These are phyloP conservation scores for Leishmania gerbilli DNA, from an alignment of 208 protist genomes.

Conservation along the genomic window DNA sequence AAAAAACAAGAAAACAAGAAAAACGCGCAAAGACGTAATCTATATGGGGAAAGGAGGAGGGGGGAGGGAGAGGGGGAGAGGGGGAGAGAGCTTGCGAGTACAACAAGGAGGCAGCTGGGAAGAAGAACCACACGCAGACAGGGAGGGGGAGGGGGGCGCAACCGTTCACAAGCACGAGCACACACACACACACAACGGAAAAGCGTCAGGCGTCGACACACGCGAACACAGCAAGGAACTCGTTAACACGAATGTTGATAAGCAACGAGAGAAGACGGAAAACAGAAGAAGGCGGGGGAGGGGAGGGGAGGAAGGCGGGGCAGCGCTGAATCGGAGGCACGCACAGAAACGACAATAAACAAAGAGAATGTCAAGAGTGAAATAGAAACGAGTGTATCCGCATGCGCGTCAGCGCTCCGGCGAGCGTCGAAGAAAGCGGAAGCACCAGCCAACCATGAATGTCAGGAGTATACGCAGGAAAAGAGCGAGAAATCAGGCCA, in stretches of 20 bases:
- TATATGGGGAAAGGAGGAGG: background rate
- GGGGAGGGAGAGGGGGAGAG: background rate
- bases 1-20: background rate
- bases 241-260: background rate
- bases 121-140: background rate
- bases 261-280: slow-evolving; percentile 3
- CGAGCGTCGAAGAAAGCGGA: too few relatives aligned
- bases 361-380: too few relatives aligned
- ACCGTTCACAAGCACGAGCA: too few relatives aligned
- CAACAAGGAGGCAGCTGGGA: background rate
- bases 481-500: background rate
- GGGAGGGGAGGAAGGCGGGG: background rate
- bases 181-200: background rate
- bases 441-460: background rate
- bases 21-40: background rate
- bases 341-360: too few relatives aligned
- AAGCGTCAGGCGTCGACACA: background rate
- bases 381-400: too few relatives aligned
- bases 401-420: too few relatives aligned
- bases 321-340: background rate
- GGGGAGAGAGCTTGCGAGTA: background rate
- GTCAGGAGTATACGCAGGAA: background rate
- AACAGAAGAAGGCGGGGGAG: background rate
- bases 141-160: background rate
- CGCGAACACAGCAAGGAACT: background rate